Base-by-base conservation (phyloP, 768 basidiomycete species). In the Pulveroboletus sp. region DNA sequence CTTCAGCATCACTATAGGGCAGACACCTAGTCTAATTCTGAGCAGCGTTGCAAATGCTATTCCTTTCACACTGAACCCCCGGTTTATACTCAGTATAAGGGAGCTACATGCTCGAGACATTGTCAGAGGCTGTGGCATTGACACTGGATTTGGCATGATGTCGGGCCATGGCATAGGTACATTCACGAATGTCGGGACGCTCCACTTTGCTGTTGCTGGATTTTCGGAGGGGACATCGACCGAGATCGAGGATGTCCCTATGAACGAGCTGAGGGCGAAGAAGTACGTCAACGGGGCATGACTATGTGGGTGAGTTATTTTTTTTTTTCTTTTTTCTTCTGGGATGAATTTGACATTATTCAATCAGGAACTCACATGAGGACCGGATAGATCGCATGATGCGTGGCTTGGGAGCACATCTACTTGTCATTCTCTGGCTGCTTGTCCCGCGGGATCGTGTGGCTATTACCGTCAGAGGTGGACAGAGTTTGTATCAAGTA, bases 11-110 rank as follows among this genome's bases (percentile, higher is more conserved):
- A 12, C 27, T 12, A 8, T 51, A 6, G 27, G 10, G 1, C 41
- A 30, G 24, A 44, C 45, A 28, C 2, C 12, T 5, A 11, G 8
- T 1, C 28, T 35, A 1, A 5, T 54, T 18, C 32, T 55, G 6
- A 18, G 8, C 2, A 0, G 35, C 6, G 2, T 10, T 0, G 10
- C 31, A 3, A 3, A 3, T 0, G 12, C 47, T 9, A 21, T 55
- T 2, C 33, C 39, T 14, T 54, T 17, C 12, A 8, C 38, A 2
- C 8, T 54, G 15, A 49, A 54, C 5, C 44, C 55, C n/a, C 18
- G 43, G 24, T 54, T 56, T 14, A 46, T 56, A 17, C 5, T 56
- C 31, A 50, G 45, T 15, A 36, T 56, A 0, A 28, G 55, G 38
- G 48, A 55, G 1, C 27, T 47, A 1, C 14, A 55, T 30, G 48